These are phyloP conservation scores for Eragrostis nindensis DNA, from an alignment of 176 grass and related monocot genomes.

Conservation along the genomic window DNA sequence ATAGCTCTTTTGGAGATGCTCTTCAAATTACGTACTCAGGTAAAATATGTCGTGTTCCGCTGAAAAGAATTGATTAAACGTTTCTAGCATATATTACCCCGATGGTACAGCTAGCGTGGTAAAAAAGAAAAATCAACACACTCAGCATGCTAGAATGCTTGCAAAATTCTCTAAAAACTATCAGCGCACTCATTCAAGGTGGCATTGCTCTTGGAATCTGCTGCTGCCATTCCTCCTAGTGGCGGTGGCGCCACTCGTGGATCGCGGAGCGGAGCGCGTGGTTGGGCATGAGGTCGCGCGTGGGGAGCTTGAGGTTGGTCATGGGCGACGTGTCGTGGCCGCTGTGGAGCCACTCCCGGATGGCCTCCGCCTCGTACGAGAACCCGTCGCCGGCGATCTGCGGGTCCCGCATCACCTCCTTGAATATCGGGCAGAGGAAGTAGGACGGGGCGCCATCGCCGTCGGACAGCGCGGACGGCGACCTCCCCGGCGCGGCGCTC, in stretches of 20 bases:
- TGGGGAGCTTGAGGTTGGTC: slow-evolving; percentile 79
- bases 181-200: too few species aligned
- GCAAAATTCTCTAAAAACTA: too few species aligned
- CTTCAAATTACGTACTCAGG: too few species aligned
- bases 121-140: too few species aligned
- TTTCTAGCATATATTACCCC: too few species aligned
- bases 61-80: too few species aligned
- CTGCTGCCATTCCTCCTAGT: too few species aligned
- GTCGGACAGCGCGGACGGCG: slow-evolving; percentile 38
- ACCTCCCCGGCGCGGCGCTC: slow-evolving; percentile 27
- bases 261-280: slow-evolving; percentile 76
- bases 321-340: slow-evolving; percentile 78
- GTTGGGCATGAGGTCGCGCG: slow-evolving; percentile 65
- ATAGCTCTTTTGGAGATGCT: too few species aligned
- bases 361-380: slow-evolving; percentile 83
- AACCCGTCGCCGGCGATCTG: slow-evolving; percentile 88
- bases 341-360: slow-evolving; percentile 59
- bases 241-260: slow-evolving; percentile 54
- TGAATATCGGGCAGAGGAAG: slow-evolving; percentile 71
- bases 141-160: too few species aligned
- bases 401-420: slow-evolving; percentile 88
- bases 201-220: too few species aligned
- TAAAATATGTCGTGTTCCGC: too few species aligned
- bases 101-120: too few species aligned
- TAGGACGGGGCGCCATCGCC: slow-evolving; percentile 37